A percentile compares a stretch with the other conserved stretches of the same genome.
Evolutionary conservation across 2,329 filamentous ascomycete species (phyloP).

Genomic region (Ophiostoma ips): DNA sequence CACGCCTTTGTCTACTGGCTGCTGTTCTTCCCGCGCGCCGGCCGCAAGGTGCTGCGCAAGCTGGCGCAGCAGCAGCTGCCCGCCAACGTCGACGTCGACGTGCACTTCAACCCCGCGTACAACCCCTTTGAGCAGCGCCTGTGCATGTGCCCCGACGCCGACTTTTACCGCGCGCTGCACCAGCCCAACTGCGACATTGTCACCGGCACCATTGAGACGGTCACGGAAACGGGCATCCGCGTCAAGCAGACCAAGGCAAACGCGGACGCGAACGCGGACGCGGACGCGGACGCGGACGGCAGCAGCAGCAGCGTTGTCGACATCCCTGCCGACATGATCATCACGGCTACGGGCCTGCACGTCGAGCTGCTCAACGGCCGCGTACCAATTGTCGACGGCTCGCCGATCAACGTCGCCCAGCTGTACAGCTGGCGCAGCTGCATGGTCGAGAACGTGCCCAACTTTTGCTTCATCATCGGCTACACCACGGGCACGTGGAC

Average conservation of each 20-base stretch:
- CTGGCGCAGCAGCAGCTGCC: conserved; percentile 39
- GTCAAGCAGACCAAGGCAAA: conserved; percentile 25
- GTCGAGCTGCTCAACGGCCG: conserved; percentile 41
- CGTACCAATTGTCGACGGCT: conserved; percentile 35
- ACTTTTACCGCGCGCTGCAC: conserved; percentile 34
- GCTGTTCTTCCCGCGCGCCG: conserved; percentile 34
- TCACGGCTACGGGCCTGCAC: conserved; percentile 50
- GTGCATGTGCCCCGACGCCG: conserved; percentile 47
- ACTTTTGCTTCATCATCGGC: conserved; percentile 42
- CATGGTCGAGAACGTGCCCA: conserved; percentile 51
- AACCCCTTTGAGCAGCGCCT: conserved; percentile 62
- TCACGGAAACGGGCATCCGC: conserved; percentile 29
- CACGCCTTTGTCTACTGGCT: conserved; percentile 36
- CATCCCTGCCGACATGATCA: conserved; percentile 45
- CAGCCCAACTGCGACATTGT: conserved; percentile 26
- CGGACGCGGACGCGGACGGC: no score
- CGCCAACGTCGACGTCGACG: conserved; percentile 35
- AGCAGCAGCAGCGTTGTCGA: conserved; percentile 18
- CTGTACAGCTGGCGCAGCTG: conserved; percentile 43
- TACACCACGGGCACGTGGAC: conserved; percentile 51
- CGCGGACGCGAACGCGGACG: no score
- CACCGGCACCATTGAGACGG: conserved; percentile 31
- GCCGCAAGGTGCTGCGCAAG: conserved; percentile 32
- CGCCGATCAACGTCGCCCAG: conserved; percentile 26
- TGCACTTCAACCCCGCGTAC: conserved; percentile 52